Percentiles rank a stretch among this genome's conserved stretches.
Evolutionary conservation across 2,329 filamentous ascomycete species (phyloP).

Genomic region (Trichoderma brevicompactum): DNA sequence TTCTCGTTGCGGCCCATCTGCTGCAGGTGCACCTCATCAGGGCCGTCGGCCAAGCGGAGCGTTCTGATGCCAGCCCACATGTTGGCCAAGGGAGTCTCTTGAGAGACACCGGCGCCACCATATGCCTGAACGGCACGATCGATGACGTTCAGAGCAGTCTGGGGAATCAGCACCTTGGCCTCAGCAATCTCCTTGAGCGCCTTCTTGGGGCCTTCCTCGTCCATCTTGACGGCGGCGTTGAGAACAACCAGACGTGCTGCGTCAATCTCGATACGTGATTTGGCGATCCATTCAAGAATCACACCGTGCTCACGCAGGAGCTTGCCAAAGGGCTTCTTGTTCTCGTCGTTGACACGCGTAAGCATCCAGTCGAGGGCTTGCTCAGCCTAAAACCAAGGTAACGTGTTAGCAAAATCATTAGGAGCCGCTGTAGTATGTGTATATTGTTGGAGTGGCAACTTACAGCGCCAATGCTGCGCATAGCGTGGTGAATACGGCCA

Average conservation of each 20-base stretch:
- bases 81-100: conserved; percentile 88
- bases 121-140: conserved; percentile 94
- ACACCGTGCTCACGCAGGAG: conserved; percentile 86
- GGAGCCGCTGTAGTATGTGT: not conserved
- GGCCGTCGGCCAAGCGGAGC: conserved; percentile 85
- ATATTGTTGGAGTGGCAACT: conserved; percentile 37
- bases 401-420: not conserved
- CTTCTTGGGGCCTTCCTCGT: conserved; percentile 83
- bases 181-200: conserved; percentile 92
- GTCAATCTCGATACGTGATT: conserved; percentile 91
- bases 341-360: conserved; percentile 88
- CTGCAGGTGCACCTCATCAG: conserved; percentile 90
- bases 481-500: conserved; percentile 95
- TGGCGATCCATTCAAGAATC: conserved; percentile 92
- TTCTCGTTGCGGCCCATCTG: conserved; percentile 84
- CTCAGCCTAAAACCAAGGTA: conserved; percentile 62
- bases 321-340: conserved; percentile 90
- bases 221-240: conserved; percentile 95
- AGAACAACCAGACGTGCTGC: conserved; percentile 86
- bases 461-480: conserved; percentile 88
- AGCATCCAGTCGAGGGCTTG: conserved; percentile 93
- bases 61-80: conserved; percentile 84
- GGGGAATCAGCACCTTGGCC: conserved; percentile 89
- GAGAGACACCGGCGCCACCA: conserved; percentile 86
- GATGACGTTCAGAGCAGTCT: conserved; percentile 81